Percentiles rank a stretch among this genome's conserved stretches.
Conservation (phyloP, 352 stramenopile genomes). For the Phytophthora brassicae region DNA sequence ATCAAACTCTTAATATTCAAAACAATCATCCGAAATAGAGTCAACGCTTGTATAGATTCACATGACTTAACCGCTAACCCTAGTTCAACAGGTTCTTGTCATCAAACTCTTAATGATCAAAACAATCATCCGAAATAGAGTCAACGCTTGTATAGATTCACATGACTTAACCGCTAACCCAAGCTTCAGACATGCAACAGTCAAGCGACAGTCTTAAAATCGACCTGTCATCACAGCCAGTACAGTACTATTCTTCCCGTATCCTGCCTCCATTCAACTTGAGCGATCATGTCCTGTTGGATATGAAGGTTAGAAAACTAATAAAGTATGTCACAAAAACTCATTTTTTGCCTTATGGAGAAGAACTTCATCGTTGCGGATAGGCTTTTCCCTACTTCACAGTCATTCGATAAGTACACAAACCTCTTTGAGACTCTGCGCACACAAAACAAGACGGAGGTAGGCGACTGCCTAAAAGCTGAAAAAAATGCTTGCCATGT, state of each 20-base stretch:
- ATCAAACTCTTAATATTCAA: not conserved
- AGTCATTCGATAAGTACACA: constrained; percentile 56
- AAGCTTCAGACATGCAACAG: no score
- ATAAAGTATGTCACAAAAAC: no score
- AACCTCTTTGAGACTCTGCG: constrained; percentile 55
- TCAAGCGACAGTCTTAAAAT: constrained; percentile 34
- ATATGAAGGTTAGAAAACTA: constrained; percentile 71
- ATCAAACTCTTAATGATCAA: not conserved
- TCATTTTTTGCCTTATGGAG: no score
- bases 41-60: not conserved
- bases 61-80: constrained; percentile 7
- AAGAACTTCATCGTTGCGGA: constrained; percentile 57
- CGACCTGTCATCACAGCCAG: constrained; percentile 27
- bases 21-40: constrained; percentile 24
- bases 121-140: constrained; percentile 19
- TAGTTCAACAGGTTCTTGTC: constrained; percentile 12
- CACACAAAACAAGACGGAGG: constrained; percentile 24
- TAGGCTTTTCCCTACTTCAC: constrained; percentile 74
- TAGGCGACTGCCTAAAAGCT: constrained; percentile 36
- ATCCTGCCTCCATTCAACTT: constrained; percentile 43
- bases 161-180: constrained; percentile 6
- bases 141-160: not conserved
- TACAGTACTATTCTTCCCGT: constrained; percentile 71
- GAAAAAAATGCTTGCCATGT: constrained; percentile 32
- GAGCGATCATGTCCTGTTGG: constrained; percentile 48